Base-by-base conservation (phyloP, 768 basidiomycete genomes). In the Termitomyces bulborhizus region DNA sequence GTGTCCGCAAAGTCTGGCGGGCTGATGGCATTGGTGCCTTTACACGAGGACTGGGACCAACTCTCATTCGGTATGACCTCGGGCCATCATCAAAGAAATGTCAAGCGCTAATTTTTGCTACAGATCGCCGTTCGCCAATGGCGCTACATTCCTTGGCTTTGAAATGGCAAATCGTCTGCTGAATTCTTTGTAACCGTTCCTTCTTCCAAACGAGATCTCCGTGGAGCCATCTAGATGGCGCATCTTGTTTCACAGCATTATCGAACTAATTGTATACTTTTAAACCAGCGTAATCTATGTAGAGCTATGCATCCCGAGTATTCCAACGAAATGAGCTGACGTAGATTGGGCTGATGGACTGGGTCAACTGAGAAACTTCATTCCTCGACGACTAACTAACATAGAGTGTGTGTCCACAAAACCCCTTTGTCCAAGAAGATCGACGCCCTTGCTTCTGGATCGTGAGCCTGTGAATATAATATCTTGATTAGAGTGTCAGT, bases 101-200 rank as follows among this genome's bases (percentile, higher is more conserved):
- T 48, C 11, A 24, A 27, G 29, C 46, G 43, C 45, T 54, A 31
- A 44, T 57, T 55, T 21, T 43, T 16, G 31, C 32, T 6, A 36
- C 51, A 94, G 92, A 63, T 94, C 92, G 2, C 95, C 94, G 0
- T 96, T 97, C 64, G 95, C 95, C 11, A 98, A 98, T 62, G 96
- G 94, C 18, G 93, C 93, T 1, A 98, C 96, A 0, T 98, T 98
- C 79, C 82, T 96, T 54, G 94, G 92, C 1, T 98, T 94, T 64
- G 96, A 98, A 76, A 78, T 98, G 73, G 92, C 91, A 43, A 93
- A 84, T 71, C 80, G 93, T 45, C 59, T 83, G 42, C 71, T 90
- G 57, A 83, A 82, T 63, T 72, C 70, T 29, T 51, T 29, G 21
- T 59, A 50, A 49, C 4, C 12, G 3, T 13, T 16, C 8, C 21